phyloP scores from a whole-genome alignment of 768 basidiomycete species.

The Panaeolus papilionaceus region DNA sequence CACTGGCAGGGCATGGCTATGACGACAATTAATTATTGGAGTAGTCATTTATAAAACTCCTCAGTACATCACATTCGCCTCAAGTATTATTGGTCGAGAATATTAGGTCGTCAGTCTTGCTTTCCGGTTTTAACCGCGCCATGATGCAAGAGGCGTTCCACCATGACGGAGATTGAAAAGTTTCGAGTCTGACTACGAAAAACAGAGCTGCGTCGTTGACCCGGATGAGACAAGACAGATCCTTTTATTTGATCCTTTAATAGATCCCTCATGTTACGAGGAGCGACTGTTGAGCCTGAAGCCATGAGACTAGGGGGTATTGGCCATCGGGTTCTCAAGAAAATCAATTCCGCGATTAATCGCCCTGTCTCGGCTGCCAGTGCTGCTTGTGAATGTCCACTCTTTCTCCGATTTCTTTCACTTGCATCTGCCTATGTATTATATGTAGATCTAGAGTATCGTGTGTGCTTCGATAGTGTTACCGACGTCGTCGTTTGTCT shows the following conservation, averaged over 20 bases:
- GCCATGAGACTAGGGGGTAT: not conserved
- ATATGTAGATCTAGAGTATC: not conserved
- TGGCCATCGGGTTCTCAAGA: not conserved
- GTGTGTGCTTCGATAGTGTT: not conserved
- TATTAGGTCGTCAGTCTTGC: not conserved
- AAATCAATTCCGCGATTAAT: not conserved
- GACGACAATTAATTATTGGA: slow-evolving; percentile 10
- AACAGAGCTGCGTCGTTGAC: not conserved
- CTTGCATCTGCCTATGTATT: not conserved
- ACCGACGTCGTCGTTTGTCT: slow-evolving; percentile 3
- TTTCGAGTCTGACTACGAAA: slow-evolving; percentile 5
- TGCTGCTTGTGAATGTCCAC: slow-evolving; percentile 1
- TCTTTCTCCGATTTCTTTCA: slow-evolving; percentile 8
- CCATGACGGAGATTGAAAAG: not conserved
- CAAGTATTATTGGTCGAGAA: too few relatives aligned
- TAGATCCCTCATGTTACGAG: not conserved
- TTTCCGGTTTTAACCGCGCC: not conserved
- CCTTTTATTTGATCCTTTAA: not conserved
- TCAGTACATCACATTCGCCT: too few relatives aligned
- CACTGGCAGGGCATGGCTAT: not conserved
- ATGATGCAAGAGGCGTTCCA: not conserved
- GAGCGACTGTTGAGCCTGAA: not conserved
- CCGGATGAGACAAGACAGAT: not conserved
- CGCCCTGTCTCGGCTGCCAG: not conserved
- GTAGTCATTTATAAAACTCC: too few relatives aligned